Percentiles rank a stretch among this genome's conserved stretches.
phyloP scores from a whole-genome alignment of 2,329 filamentous ascomycete genomes.

The Hymenoscyphus infarciens region DNA sequence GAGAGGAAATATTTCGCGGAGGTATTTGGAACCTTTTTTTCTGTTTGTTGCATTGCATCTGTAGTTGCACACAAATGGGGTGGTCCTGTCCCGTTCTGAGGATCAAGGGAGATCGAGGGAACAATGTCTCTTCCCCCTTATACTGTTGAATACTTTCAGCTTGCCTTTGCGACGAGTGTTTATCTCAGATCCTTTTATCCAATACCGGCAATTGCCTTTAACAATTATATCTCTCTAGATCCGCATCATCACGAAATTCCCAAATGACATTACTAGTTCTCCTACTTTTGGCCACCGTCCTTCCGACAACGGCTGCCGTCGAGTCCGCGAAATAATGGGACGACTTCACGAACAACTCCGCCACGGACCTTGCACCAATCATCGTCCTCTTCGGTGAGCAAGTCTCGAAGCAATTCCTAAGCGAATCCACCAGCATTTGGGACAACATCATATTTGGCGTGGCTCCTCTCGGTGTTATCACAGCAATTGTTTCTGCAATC shows the following conservation, averaged over 20 bases:
- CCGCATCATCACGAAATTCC: too few species aligned
- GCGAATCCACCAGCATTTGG: neutral
- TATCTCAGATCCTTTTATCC: too few species aligned
- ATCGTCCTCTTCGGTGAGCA: slow-evolving; percentile 7
- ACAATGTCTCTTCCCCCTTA: neutral
- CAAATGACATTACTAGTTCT: neutral
- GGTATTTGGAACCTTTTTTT: neutral
- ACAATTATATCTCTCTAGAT: too few species aligned
- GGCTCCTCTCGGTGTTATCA: slow-evolving; percentile 13
- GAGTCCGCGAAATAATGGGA: neutral
- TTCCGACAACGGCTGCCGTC: neutral
- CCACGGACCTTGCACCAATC: slow-evolving; percentile 3
- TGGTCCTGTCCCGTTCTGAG: neutral
- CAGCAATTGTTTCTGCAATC: slow-evolving; percentile 11
- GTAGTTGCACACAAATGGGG: neutral
- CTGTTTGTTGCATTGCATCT: neutral
- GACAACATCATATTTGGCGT: slow-evolving; percentile 10
- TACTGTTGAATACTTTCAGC: too few species aligned
- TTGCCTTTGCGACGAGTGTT: too few species aligned
- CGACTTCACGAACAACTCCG: neutral
- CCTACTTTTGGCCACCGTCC: neutral
- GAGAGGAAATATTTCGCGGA: neutral
- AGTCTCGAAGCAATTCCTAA: slow-evolving; percentile 10
- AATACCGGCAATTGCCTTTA: too few species aligned
- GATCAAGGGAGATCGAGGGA: neutral